Base-by-base conservation (phyloP, 371 early-diverging fungal species). In the Batkoa obscura region DNA sequence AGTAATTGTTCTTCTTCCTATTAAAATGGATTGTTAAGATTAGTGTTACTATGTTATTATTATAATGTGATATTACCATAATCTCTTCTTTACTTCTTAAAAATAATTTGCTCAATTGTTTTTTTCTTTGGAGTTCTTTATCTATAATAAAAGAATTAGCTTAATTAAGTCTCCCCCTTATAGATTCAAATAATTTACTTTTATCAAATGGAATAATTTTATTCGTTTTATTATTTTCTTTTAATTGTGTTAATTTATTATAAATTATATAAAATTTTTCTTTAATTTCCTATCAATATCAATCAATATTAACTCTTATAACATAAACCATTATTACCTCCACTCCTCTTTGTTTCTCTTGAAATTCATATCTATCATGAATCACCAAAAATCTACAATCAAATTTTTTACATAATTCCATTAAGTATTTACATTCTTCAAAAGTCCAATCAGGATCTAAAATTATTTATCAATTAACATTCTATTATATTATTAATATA, bases 341-440 rank as follows among this genome's bases (percentile, higher is more conserved):
- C 66, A 56, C 74, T 75, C 58, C 76, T 70, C 75, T 61, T 1
- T 56, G 58, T 46, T 64, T 65, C 43, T 60, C 57, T 10, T 63
- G 68, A 60, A 69, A 78, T 48, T 74, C 65, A 61, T 85, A 92
- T 41, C 92, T 72, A 64, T 94, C 94, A 43, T 72, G 73, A 51
- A 93, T 84, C 1, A 94, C 78, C 15, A 81, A 66, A 67, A 86
- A 94, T 13, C 89, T 72, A 51, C 88, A 64, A 61, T 93, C 90
- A 58, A 77, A 90, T 53, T 69, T 63, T 54, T 70, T 63, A 60
- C 90, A 90, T 37, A 93, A 64, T 8, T 70, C 67, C 53, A 88
- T 77, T 30, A 94, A 68, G 50, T 90, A 81, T 62, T 80, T 83
- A 0, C 94, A 93, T 56, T 94, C 94, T 15, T 78, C 80, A 49